Conservation (phyloP, 1,139 yeast genomes). For the Pichia sp. region DNA sequence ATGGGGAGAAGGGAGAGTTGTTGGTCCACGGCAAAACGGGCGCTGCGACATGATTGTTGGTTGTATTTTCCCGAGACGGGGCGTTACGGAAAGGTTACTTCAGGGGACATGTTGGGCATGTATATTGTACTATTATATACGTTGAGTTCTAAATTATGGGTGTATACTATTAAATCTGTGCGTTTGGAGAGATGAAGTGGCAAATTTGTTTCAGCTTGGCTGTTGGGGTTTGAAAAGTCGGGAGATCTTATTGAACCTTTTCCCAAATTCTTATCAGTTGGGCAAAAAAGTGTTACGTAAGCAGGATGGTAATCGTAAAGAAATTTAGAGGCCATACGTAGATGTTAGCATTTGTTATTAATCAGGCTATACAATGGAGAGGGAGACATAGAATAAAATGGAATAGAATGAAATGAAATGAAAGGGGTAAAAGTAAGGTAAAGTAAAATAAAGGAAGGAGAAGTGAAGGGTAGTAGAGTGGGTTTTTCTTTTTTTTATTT, state of each 20-base stretch:
- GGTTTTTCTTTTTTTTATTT: no score
- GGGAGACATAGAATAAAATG: neutral
- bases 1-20: neutral
- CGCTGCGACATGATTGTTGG: neutral
- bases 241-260: no score
- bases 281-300: no score
- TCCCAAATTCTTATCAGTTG: no score
- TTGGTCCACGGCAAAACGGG: neutral
- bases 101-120: neutral
- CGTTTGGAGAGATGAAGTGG: neutral
- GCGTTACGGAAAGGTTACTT: neutral
- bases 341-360: neutral
- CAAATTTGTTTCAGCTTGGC: no score
- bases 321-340: no score
- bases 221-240: no score
- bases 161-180: neutral
- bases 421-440: neutral
- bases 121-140: neutral
- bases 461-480: neutral
- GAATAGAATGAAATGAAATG: neutral
- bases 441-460: neutral
- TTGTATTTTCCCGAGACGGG: neutral
- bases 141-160: neutral
- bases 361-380: neutral
- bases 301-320: no score